A percentile compares a stretch with the other conserved stretches of the same genome.
phyloP scores from a whole-genome alignment of 352 stramenopile species.

The Pythium aristosporum region DNA sequence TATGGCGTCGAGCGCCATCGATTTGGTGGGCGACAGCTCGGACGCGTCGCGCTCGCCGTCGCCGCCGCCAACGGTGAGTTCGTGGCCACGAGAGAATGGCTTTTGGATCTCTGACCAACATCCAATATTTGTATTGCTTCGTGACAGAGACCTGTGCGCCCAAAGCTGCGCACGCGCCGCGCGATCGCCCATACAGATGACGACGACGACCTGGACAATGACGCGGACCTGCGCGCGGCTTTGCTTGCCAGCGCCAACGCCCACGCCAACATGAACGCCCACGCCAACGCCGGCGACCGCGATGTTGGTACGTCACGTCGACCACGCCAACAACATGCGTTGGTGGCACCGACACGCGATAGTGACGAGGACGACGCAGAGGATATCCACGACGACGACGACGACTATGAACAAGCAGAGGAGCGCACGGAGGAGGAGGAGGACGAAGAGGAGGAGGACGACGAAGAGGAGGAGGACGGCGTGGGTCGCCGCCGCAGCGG shows the following conservation, averaged over 20 bases:
- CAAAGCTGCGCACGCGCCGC: constrained; percentile 43
- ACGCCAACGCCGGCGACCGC: neutral
- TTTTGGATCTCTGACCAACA: constrained; percentile 11
- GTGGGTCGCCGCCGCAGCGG: constrained; percentile 38
- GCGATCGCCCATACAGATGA: constrained; percentile 16
- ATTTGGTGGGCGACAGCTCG: constrained; percentile 25
- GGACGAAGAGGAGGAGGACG: constrained; percentile 23
- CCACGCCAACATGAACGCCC: constrained; percentile 8
- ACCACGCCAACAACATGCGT: constrained; percentile 3
- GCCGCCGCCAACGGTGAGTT: constrained; percentile 25
- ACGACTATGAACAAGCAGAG: constrained; percentile 19
- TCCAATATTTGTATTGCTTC: constrained; percentile 15
- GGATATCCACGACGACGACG: constrained; percentile 3
- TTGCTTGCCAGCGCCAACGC: constrained; percentile 9
- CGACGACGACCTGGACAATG: constrained; percentile 11
- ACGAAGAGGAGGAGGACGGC: constrained; percentile 17
- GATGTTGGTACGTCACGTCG: constrained; percentile 4
- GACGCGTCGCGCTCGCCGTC: constrained; percentile 12
- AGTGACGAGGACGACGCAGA: constrained; percentile 17
- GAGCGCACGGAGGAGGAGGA: constrained; percentile 28
- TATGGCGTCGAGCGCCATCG: constrained; percentile 18
- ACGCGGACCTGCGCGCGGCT: constrained; percentile 2
- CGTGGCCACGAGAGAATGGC: neutral
- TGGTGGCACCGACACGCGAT: constrained; percentile 1
- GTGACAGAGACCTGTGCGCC: constrained; percentile 23